Conservation (phyloP, 768 basidiomycete species). For the Glaciozyma antarctica region DNA sequence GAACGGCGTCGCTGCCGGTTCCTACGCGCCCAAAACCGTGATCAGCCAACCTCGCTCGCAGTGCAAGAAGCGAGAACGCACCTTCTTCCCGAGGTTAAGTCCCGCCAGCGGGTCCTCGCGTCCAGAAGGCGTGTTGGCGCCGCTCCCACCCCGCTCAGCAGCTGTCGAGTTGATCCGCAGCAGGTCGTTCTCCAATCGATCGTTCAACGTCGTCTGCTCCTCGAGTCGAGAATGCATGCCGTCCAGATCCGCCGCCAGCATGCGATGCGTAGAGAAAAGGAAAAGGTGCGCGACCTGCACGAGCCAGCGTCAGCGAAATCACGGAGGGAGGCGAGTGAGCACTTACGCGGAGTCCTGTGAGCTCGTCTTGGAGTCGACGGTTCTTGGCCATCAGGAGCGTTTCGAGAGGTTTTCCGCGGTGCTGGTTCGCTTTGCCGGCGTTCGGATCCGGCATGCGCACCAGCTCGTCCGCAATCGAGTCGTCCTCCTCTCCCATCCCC, state of each 20-base stretch:
- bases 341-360: constrained; percentile 77
- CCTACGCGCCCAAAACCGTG: not conserved
- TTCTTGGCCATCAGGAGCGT: constrained; percentile 87
- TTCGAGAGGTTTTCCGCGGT: constrained; percentile 75
- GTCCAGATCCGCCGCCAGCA: constrained; percentile 52
- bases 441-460: constrained; percentile 79
- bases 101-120: constrained; percentile 56
- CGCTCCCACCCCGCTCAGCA: not conserved
- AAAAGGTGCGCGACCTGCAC: constrained; percentile 65
- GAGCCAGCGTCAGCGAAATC: not conserved
- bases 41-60: too few relatives aligned
- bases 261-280: constrained; percentile 59
- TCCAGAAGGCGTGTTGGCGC: constrained; percentile 35
- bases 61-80: not conserved
- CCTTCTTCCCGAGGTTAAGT: constrained; percentile 60
- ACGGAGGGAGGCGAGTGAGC: not conserved
- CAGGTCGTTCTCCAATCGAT: constrained; percentile 84
- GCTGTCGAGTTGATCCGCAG: constrained; percentile 61
- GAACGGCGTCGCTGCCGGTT: constrained; percentile 52
- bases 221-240: constrained; percentile 57
- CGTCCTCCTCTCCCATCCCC: constrained; percentile 52
- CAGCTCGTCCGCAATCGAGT: constrained; percentile 34
- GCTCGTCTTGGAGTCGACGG: constrained; percentile 78
- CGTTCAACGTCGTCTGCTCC: constrained; percentile 69
- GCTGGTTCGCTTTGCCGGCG: constrained; percentile 65